Evolutionary conservation across 768 basidiomycete species (phyloP).

Genomic region (Lactarius indigo): DNA sequence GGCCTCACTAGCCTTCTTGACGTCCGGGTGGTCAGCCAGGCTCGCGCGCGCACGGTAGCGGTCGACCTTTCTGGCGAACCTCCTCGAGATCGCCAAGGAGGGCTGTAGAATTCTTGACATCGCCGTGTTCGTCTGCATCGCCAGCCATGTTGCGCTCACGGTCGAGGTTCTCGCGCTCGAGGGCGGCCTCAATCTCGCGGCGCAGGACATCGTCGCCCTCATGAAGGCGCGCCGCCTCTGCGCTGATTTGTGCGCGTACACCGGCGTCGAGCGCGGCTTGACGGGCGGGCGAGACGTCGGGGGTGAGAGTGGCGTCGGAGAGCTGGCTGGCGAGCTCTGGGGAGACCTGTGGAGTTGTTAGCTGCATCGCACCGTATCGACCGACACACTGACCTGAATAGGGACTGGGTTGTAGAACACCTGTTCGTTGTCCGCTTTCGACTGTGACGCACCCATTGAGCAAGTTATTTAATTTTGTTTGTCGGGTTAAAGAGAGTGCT

Average conservation of each 20-base stretch:
- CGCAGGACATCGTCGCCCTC: conserved; percentile 67
- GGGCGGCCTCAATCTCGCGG: conserved; percentile 67
- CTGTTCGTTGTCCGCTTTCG: conserved; percentile 57
- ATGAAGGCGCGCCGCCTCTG: conserved; percentile 62
- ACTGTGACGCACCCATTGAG: conserved; percentile 66
- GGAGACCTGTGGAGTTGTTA: conserved; percentile 57
- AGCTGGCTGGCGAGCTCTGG: conserved; percentile 78
- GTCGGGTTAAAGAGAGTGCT: neutral
- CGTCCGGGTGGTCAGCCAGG: conserved; percentile 50
- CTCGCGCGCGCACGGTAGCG: conserved; percentile 57
- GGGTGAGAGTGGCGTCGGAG: conserved; percentile 55
- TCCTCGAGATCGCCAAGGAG: conserved; percentile 75
- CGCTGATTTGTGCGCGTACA: conserved; percentile 66
- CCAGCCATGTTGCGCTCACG: conserved; percentile 58
- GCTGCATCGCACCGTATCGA: no score
- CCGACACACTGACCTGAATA: conserved; percentile 34
- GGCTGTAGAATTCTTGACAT: conserved; percentile 54
- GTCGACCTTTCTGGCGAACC: conserved; percentile 67
- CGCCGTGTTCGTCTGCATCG: conserved; percentile 33
- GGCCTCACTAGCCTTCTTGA: conserved; percentile 54
- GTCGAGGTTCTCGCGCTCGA: conserved; percentile 88
- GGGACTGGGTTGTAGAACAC: conserved; percentile 43
- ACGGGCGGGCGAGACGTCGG: conserved; percentile 60
- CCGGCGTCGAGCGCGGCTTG: conserved; percentile 72
- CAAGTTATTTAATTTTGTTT: neutral